Conservation (phyloP, 441 rosid species). For the Cnidoscolus chayamansa region DNA sequence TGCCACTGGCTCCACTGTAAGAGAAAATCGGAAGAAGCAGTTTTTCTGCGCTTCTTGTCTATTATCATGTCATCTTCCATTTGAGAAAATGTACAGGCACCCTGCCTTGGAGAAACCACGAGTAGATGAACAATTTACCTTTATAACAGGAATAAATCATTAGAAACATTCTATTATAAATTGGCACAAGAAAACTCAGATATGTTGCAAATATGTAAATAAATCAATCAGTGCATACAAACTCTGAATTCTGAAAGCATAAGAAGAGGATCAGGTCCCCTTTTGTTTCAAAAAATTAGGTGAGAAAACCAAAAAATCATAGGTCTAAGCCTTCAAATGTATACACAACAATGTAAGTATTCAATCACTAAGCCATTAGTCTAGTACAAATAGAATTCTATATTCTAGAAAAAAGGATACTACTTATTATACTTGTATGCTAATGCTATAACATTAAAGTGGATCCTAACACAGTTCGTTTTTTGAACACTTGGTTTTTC, state of each 20-base stretch:
- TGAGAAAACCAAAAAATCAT: not conserved
- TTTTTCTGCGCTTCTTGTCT: conserved; percentile 20
- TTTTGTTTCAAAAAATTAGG: too few relatives aligned
- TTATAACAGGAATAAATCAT: not conserved
- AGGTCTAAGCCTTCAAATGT: not conserved
- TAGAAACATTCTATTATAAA: not conserved
- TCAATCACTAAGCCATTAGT: not conserved
- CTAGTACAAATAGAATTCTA: not conserved
- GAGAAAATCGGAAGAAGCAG: conserved; percentile 20
- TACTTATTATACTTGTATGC: not conserved
- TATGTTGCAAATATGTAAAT: not conserved
- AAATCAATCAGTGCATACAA: not conserved
- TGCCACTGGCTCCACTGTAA: conserved; percentile 94
- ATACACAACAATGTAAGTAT: too few relatives aligned
- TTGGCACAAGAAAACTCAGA: too few relatives aligned
- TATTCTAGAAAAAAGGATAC: not conserved
- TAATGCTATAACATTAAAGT: not conserved
- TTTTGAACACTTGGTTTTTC: not conserved
- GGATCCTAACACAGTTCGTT: not conserved
- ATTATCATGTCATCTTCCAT: conserved; percentile 33
- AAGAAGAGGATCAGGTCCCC: not conserved
- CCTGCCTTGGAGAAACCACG: conserved; percentile 2
- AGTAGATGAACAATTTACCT: not conserved
- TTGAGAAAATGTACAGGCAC: conserved; percentile 5
- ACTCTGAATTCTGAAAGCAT: conserved; percentile 7